These are phyloP conservation scores for Rhizoclosmatium sp. DNA, from an alignment of 192 early-diverging fungal species.

Conservation along the genomic window DNA sequence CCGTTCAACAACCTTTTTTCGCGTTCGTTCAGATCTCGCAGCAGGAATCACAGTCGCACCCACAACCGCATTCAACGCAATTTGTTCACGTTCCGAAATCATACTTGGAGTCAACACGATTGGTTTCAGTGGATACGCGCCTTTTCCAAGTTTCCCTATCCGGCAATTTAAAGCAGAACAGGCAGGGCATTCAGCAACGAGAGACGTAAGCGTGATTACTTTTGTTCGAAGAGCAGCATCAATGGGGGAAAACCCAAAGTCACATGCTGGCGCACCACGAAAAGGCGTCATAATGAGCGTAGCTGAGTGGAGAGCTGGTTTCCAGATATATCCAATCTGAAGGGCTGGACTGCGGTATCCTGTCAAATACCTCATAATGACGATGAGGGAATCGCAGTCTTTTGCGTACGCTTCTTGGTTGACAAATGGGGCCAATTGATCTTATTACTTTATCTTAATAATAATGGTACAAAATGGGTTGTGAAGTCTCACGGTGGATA, in stretches of 20 bases:
- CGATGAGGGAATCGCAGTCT: not conserved
- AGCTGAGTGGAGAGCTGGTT: not conserved
- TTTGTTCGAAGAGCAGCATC: not conserved
- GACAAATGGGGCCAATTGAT: not conserved
- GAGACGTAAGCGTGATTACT: not conserved
- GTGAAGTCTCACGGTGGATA: no score
- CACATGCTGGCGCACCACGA: not conserved
- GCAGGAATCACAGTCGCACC: not conserved
- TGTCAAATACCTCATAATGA: not conserved
- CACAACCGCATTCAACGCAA: not conserved
- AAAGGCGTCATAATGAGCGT: not conserved
- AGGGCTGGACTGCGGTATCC: not conserved
- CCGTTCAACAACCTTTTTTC: not conserved
- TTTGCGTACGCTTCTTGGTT: not conserved
- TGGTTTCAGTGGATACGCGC: not conserved
- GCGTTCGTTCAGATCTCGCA: not conserved
- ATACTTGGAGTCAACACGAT: not conserved
- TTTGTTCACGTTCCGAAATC: not conserved
- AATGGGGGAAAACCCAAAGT: not conserved
- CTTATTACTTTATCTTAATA: not conserved
- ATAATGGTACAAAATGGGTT: no score
- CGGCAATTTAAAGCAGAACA: not conserved
- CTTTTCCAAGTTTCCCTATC: not conserved
- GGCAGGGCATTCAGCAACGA: not conserved
- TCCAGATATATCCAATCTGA: not conserved